Conservation (phyloP, 108 stramenopile genomes). For the Asterionellopsis glacialis region DNA sequence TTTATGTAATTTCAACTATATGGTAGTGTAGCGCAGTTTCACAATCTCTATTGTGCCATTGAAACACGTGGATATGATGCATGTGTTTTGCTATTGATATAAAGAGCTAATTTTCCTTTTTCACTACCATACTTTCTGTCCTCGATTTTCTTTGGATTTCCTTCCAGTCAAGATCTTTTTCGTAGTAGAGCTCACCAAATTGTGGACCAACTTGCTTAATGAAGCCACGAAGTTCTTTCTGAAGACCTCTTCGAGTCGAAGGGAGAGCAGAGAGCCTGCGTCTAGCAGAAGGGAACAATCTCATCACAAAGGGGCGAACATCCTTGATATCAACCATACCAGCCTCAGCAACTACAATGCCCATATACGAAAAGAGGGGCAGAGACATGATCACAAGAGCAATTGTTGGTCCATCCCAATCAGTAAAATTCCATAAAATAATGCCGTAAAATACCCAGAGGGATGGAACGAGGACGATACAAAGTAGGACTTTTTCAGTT, state of each 20-base stretch:
- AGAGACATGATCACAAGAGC: slow-evolving; percentile 75
- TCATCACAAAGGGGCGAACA: slow-evolving; percentile 78
- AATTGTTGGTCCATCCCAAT: slow-evolving; percentile 75
- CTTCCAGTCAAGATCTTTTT: slow-evolving; percentile 75
- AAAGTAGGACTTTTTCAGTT: slow-evolving; percentile 91
- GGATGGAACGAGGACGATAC: slow-evolving; percentile 91
- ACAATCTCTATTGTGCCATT: no score
- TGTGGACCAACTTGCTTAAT: slow-evolving; percentile 65
- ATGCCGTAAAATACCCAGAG: slow-evolving; percentile 90
- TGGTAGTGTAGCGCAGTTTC: no score
- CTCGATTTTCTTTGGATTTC: slow-evolving; percentile 43
- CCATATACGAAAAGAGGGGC: slow-evolving; percentile 91
- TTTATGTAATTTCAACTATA: no score
- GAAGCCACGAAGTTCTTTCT: slow-evolving; percentile 66
- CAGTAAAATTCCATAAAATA: slow-evolving; percentile 59
- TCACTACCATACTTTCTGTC: background rate
- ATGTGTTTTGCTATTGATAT: no score
- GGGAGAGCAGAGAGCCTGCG: slow-evolving; percentile 64
- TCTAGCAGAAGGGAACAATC: slow-evolving; percentile 69
- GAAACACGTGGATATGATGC: no score
- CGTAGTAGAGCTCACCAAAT: slow-evolving; percentile 78
- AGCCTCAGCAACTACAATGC: slow-evolving; percentile 85
- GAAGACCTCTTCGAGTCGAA: slow-evolving; percentile 47
- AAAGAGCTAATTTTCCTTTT: no score
- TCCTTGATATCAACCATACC: slow-evolving; percentile 95